Evolutionary conservation across 768 basidiomycete genomes (phyloP).

Genomic region (Lactifluus rugatus): DNA sequence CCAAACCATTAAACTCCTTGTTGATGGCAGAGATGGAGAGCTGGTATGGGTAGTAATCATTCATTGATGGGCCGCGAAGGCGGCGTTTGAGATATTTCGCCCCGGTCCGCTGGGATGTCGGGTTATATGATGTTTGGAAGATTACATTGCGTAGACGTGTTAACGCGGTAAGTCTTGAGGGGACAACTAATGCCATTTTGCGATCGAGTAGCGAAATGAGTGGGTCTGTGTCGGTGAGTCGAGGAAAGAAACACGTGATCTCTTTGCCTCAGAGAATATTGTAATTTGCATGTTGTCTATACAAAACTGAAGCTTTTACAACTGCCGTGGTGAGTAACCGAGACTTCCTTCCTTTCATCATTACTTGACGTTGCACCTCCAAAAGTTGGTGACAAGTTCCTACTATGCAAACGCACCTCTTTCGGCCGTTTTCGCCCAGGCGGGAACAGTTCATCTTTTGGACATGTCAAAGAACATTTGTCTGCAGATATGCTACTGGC

Average conservation of each 20-base stretch:
- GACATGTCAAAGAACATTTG: background rate
- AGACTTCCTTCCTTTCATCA: no score
- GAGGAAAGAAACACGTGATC: background rate
- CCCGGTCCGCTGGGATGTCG: conserved; percentile 68
- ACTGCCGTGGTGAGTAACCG: no score
- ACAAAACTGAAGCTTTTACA: no score
- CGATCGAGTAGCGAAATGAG: background rate
- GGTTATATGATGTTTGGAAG: conserved; percentile 87
- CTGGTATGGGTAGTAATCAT: conserved; percentile 68
- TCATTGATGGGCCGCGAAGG: conserved; percentile 79
- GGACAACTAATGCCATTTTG: conserved; percentile 31
- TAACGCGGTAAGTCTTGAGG: conserved; percentile 50
- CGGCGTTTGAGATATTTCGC: conserved; percentile 83
- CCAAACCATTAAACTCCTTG: conserved; percentile 22
- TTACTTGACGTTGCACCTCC: background rate
- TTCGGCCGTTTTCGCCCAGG: background rate
- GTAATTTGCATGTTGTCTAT: no score
- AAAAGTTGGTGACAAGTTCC: background rate
- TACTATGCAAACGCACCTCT: conserved; percentile 1
- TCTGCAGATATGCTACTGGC: background rate
- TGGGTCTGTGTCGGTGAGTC: no score
- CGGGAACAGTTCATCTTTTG: background rate
- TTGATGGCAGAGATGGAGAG: conserved; percentile 46
- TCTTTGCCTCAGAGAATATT: no score
- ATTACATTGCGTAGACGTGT: conserved; percentile 56